A percentile compares a stretch with the other conserved stretches of the same genome.
phyloP scores from a whole-genome alignment of 2,329 filamentous ascomycete genomes.

The Colletotrichum incanum region DNA sequence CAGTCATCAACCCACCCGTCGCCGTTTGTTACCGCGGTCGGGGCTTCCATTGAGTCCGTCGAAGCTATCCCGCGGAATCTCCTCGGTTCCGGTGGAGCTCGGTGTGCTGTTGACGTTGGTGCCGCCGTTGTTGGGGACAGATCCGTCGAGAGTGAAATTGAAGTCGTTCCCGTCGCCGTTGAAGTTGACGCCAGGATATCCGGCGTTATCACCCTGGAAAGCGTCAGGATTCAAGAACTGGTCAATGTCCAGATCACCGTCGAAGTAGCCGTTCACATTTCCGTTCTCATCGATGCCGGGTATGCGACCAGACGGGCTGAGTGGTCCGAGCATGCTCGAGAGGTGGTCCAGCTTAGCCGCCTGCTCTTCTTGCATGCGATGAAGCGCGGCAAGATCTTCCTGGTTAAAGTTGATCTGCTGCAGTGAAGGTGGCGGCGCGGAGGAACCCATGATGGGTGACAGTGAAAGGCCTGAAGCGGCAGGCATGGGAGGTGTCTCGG shows the following conservation, averaged over 20 bases:
- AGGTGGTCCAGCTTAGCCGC: constrained; percentile 83
- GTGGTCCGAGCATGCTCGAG: constrained; percentile 80
- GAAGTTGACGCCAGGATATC: constrained; percentile 58
- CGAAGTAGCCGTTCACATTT: constrained; percentile 52
- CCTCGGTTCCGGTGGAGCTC: constrained; percentile 66
- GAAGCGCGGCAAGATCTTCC: constrained; percentile 83
- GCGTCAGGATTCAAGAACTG: constrained; percentile 63
- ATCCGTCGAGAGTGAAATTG: constrained; percentile 64
- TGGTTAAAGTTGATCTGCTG: constrained; percentile 78
- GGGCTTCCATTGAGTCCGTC: constrained; percentile 48
- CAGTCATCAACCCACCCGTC: constrained; percentile 50
- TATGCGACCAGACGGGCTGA: constrained; percentile 85
- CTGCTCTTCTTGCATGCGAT: constrained; percentile 85
- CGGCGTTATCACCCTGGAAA: constrained; percentile 59
- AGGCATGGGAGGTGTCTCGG: constrained; percentile 41
- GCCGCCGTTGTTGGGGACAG: constrained; percentile 47
- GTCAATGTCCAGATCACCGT: constrained; percentile 63
- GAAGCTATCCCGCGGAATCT: constrained; percentile 63
- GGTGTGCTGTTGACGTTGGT: constrained; percentile 56
- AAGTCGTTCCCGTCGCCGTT: constrained; percentile 64
- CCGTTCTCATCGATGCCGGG: constrained; percentile 73
- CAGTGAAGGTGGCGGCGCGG: constrained; percentile 66
- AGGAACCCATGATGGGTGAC: constrained; percentile 65
- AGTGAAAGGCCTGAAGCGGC: constrained; percentile 54
- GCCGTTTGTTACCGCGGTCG: constrained; percentile 54